These are phyloP conservation scores for Podaxis pistillaris DNA, from an alignment of 768 basidiomycete species.

Conservation along the genomic window DNA sequence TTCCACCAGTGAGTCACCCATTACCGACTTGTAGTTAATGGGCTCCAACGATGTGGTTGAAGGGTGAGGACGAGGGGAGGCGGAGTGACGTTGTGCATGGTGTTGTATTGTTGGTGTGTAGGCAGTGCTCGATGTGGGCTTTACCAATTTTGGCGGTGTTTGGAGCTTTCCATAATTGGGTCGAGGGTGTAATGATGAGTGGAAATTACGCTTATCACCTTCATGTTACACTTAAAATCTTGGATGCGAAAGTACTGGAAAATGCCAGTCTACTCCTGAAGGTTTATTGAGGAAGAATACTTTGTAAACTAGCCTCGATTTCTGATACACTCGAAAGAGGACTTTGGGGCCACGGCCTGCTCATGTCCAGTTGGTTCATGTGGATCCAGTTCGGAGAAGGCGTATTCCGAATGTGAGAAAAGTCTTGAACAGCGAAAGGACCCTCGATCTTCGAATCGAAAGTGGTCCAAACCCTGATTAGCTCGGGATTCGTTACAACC, in stretches of 20 bases:
- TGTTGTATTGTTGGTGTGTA: background rate
- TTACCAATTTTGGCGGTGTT: background rate
- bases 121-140: background rate
- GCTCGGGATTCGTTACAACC: background rate
- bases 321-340: slow-evolving; percentile 12
- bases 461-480: background rate
- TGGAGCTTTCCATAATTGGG: background rate
- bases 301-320: slow-evolving; percentile 14
- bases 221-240: too few relatives aligned
- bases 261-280: background rate
- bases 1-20: slow-evolving; percentile 6
- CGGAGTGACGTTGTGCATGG: too few relatives aligned
- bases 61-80: background rate
- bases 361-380: slow-evolving; percentile 22
- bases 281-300: slow-evolving; percentile 15
- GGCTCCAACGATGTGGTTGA: background rate
- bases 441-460: background rate
- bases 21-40: background rate
- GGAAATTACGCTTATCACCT: background rate
- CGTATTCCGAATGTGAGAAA: slow-evolving; percentile 75
- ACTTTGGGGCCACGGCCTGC: slow-evolving; percentile 23
- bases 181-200: background rate
- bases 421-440: slow-evolving; percentile 51
- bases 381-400: slow-evolving; percentile 78
- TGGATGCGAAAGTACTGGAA: background rate